These are phyloP conservation scores for Prunus padus DNA, from an alignment of 306 rosid species.

Conservation along the genomic window DNA sequence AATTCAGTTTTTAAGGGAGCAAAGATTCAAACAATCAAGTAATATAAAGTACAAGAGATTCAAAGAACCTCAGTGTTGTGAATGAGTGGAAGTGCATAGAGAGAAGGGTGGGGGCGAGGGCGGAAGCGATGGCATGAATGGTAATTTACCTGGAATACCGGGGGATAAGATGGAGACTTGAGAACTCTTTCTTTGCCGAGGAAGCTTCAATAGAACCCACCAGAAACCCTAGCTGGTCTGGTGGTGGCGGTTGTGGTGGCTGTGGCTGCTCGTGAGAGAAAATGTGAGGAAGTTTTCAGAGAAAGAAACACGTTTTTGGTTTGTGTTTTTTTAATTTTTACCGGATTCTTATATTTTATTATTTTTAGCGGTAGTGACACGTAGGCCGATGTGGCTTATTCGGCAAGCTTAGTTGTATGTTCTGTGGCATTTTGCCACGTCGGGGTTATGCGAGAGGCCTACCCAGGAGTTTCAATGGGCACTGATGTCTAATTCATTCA, in stretches of 20 bases:
- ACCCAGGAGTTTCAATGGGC: neutral
- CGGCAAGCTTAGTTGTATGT: neutral
- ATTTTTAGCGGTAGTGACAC: neutral
- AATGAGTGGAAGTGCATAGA: neutral
- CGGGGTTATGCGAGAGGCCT: neutral
- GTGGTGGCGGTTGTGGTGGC: neutral
- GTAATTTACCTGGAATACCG: neutral
- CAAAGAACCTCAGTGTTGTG: neutral
- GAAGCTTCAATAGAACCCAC: neutral
- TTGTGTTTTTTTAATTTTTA: too few relatives aligned
- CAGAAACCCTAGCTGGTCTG: conserved; percentile 6
- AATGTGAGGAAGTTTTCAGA: neutral
- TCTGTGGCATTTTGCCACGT: neutral
- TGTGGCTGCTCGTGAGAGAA: neutral
- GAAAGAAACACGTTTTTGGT: too few relatives aligned
- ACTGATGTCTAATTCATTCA: neutral
- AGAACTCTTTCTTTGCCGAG: neutral
- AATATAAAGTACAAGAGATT: neutral
- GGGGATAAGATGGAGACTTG: neutral
- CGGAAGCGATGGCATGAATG: neutral
- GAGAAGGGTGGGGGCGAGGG: neutral
- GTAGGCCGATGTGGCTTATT: neutral
- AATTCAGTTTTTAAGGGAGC: neutral
- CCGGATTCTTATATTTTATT: neutral
- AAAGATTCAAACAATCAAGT: neutral